Conservation (phyloP, 352 stramenopile genomes). For the Phytopythium mirpurense region DNA sequence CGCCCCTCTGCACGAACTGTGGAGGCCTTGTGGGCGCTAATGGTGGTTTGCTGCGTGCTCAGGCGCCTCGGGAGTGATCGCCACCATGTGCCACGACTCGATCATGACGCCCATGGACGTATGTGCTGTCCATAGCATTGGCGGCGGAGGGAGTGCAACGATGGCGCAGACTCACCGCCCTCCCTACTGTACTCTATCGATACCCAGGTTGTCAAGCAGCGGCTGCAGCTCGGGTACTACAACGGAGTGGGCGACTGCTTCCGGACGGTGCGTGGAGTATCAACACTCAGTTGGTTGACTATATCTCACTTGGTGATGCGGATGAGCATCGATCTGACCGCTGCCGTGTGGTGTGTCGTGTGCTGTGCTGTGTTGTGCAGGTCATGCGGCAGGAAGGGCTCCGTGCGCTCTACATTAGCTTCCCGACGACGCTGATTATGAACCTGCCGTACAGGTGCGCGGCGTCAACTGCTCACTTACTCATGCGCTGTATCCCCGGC, state of each 20-base stretch:
- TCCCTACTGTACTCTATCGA: too few relatives aligned
- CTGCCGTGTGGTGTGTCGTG: too few relatives aligned
- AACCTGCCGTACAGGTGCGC: constrained; percentile 96
- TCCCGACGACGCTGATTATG: constrained; percentile 97
- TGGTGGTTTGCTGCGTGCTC: constrained; percentile 20
- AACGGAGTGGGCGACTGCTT: constrained; percentile 89
- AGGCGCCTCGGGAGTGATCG: constrained; percentile 88
- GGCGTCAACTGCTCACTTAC: too few relatives aligned
- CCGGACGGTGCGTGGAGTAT: constrained; percentile 46
- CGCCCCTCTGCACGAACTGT: neutral
- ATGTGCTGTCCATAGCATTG: constrained; percentile 16
- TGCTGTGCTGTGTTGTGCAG: constrained; percentile 13
- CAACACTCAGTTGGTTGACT: neutral
- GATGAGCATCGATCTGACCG: neutral
- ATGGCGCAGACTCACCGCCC: neutral
- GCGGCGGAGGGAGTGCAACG: constrained; percentile 1
- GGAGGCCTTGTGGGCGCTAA: neutral
- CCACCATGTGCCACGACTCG: constrained; percentile 95
- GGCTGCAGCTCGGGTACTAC: constrained; percentile 99
- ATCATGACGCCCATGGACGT: constrained; percentile 99
- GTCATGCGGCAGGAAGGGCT: constrained; percentile 75
- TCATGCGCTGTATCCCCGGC: too few relatives aligned
- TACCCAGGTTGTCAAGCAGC: constrained; percentile 97
- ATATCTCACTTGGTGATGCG: too few relatives aligned
- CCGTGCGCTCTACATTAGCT: constrained; percentile 90